Conservation (phyloP, 495 filamentous ascomycete species). For the Darksidea phi region DNA sequence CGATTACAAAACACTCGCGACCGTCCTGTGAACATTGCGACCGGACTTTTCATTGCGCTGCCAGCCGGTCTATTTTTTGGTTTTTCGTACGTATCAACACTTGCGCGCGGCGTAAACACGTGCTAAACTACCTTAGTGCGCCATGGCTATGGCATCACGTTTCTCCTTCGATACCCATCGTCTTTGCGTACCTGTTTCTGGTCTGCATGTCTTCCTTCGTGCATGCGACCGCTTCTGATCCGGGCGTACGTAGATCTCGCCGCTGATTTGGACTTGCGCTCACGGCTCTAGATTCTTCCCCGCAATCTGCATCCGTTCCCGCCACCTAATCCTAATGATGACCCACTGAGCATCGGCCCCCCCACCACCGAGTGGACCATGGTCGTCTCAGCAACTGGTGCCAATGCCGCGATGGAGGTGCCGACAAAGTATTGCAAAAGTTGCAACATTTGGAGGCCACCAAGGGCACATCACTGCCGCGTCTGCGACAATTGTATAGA, state of each 20-base stretch:
- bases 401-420: conserved; percentile 86
- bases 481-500: conserved; percentile 96
- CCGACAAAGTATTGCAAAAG: conserved; percentile 97
- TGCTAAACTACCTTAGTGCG: conserved; percentile 50
- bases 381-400: conserved; percentile 72
- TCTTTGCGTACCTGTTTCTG: conserved; percentile 87
- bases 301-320: conserved; percentile 75
- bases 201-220: conserved; percentile 89
- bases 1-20: conserved; percentile 84
- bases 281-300: conserved; percentile 64
- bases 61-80: conserved; percentile 79
- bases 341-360: conserved; percentile 76
- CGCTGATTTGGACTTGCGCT: conserved; percentile 1
- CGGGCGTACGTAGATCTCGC: conserved; percentile 66
- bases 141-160: conserved; percentile 88
- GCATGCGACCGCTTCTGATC: conserved; percentile 86
- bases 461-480: conserved; percentile 92
- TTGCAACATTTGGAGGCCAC: conserved; percentile 94
- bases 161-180: conserved; percentile 85
- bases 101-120: conserved; percentile 17
- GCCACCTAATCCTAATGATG: conserved; percentile 59
- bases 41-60: conserved; percentile 71
- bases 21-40: conserved; percentile 87
- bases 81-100: conserved; percentile 62
- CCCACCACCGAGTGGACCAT: conserved; percentile 87